Evolutionary conservation across 2,329 filamentous ascomycete genomes (phyloP).

Genomic region (Truncatella angustata): DNA sequence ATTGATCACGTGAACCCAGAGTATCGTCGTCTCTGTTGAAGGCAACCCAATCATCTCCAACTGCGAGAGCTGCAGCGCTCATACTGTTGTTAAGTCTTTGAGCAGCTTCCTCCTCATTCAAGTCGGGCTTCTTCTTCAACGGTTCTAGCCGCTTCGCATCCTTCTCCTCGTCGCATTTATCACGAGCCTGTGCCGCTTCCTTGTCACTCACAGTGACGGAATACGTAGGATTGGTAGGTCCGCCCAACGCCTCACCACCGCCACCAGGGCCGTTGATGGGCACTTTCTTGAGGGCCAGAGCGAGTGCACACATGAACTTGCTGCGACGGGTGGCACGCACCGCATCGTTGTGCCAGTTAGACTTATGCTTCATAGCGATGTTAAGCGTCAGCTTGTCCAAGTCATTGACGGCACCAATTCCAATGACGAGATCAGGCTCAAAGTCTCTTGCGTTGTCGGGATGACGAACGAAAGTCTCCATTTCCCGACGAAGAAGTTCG

Average conservation of each 20-base stretch:
- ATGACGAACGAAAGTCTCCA: constrained; percentile 78
- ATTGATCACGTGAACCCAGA: constrained; percentile 23
- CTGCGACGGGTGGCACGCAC: constrained; percentile 78
- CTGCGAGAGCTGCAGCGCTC: constrained; percentile 27
- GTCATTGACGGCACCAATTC: constrained; percentile 75
- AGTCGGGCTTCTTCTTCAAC: constrained; percentile 22
- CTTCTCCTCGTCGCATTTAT: constrained; percentile 57
- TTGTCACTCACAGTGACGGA: constrained; percentile 72
- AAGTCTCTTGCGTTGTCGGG: constrained; percentile 91
- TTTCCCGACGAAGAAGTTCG: constrained; percentile 78
- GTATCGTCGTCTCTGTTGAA: constrained; percentile 36
- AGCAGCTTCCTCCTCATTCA: constrained; percentile 43
- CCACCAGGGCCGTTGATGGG: constrained; percentile 83
- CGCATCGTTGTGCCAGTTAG: constrained; percentile 85
- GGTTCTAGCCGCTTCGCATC: constrained; percentile 67
- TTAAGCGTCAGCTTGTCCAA: constrained; percentile 85
- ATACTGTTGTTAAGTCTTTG: constrained; percentile 45
- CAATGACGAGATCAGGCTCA: constrained; percentile 76
- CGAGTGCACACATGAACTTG: constrained; percentile 95
- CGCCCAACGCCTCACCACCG: constrained; percentile 59
- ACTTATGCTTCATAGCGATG: constrained; percentile 87
- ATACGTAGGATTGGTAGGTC: constrained; percentile 75
- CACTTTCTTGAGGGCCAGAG: constrained; percentile 79
- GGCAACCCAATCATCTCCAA: constrained; percentile 35
- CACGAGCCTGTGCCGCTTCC: constrained; percentile 62